A percentile compares a stretch with the other conserved stretches of the same genome.
These are phyloP conservation scores for Pogostemon cablin DNA, from an alignment of 257 asterid species.

Conservation along the genomic window DNA sequence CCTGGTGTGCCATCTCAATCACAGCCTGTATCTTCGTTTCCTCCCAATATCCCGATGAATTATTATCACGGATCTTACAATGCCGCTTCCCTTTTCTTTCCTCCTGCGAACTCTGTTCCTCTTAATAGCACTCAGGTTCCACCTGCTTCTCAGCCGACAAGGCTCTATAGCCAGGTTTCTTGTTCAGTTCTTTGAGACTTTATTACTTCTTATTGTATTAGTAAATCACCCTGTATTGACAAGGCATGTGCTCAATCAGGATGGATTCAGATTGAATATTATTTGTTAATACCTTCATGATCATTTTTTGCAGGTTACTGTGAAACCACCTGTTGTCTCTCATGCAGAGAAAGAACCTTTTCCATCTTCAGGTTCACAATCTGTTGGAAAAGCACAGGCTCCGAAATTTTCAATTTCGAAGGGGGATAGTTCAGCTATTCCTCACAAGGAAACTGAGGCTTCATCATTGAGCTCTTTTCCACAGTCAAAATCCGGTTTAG, in stretches of 20 bases:
- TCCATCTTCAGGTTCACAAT: slow-evolving; percentile 45
- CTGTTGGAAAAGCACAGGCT: slow-evolving; percentile 49
- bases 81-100: slow-evolving; percentile 45
- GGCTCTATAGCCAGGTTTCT: slow-evolving; percentile 66
- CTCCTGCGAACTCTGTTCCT: slow-evolving; percentile 60
- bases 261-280: slow-evolving; percentile 6
- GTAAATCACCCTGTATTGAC: neutral
- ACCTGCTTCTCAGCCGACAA: slow-evolving; percentile 57
- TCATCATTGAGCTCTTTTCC: slow-evolving; percentile 39
- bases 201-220: neutral
- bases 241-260: slow-evolving; percentile 9
- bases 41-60: slow-evolving; percentile 53
- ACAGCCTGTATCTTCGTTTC: slow-evolving; percentile 63
- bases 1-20: slow-evolving; percentile 65
- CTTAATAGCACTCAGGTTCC: slow-evolving; percentile 45
- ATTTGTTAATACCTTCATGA: slow-evolving; percentile 10
- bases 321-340: slow-evolving; percentile 58
- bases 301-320: slow-evolving; percentile 56
- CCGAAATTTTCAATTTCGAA: slow-evolving; percentile 43
- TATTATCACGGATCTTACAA: slow-evolving; percentile 54
- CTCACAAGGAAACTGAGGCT: slow-evolving; percentile 46
- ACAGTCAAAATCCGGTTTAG: slow-evolving; percentile 48
- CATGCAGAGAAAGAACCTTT: slow-evolving; percentile 54
- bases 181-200: slow-evolving; percentile 16
- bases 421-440: slow-evolving; percentile 36